Conservation (phyloP, 768 basidiomycete species). For the Lactifluus pinguis region DNA sequence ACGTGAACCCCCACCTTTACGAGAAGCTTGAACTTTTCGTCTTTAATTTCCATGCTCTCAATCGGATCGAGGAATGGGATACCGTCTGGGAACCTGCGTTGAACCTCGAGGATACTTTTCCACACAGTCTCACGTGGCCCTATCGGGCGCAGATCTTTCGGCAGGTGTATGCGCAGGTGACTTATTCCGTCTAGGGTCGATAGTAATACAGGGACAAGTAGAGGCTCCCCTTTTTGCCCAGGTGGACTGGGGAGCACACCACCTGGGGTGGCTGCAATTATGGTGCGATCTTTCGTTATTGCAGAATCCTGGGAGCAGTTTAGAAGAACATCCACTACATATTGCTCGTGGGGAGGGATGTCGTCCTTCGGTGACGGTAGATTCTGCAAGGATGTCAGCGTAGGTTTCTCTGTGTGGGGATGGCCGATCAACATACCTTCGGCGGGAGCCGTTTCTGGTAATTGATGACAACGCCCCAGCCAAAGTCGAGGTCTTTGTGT, state of each 20-base stretch:
- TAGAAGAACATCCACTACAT: conserved; percentile 87
- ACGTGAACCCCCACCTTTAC: conserved; percentile 52
- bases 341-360: conserved; percentile 77
- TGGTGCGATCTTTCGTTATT: conserved; percentile 50
- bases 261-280: conserved; percentile 47
- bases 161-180: conserved; percentile 77
- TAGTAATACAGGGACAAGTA: conserved; percentile 83
- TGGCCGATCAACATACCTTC: conserved; percentile 41
- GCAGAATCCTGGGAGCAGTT: conserved; percentile 60
- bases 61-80: conserved; percentile 84
- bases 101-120: conserved; percentile 89
- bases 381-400: conserved; percentile 34
- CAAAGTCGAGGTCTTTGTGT: conserved; percentile 81
- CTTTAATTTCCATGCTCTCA: conserved; percentile 91
- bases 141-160: conserved; percentile 79
- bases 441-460: conserved; percentile 81
- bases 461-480: conserved; percentile 93
- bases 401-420: neutral
- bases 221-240: conserved; percentile 67
- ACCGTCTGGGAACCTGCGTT: conserved; percentile 81
- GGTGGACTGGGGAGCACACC: conserved; percentile 68
- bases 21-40: conserved; percentile 83
- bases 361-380: conserved; percentile 64
- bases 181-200: conserved; percentile 82
- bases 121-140: conserved; percentile 73